Conservation (phyloP, 257 asterid genomes). For the Scutellaria barbata region DNA sequence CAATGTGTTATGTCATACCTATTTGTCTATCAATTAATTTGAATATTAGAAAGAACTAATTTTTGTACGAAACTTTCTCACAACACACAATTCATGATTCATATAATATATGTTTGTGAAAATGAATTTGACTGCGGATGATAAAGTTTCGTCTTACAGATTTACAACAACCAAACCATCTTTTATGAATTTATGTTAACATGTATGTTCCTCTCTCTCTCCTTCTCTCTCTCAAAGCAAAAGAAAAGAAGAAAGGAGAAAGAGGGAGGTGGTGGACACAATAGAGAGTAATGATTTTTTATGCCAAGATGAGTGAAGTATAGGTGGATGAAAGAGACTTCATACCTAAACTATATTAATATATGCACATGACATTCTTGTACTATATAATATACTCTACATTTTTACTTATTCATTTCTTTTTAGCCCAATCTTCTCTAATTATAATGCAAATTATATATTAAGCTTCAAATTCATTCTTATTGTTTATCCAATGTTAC, state of each 20-base stretch:
- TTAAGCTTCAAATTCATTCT: neutral
- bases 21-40: no score
- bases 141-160: no score
- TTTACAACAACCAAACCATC: no score
- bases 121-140: no score
- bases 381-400: neutral
- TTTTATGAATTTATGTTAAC: no score
- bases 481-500: no score
- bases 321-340: conserved; percentile 71
- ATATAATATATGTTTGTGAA: no score
- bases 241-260: neutral
- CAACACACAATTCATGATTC: no score
- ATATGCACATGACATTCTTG: conserved; percentile 43
- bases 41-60: no score
- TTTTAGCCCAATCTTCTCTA: neutral
- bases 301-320: conserved; percentile 24
- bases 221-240: neutral
- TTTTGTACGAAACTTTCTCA: no score
- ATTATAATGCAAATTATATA: neutral
- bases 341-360: conserved; percentile 51
- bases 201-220: no score
- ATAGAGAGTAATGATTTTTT: conserved; percentile 32
- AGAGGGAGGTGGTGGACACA: conserved; percentile 34
- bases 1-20: no score
- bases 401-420: neutral